phyloP scores from a whole-genome alignment of 179 eudicot species.

The Nepenthes alata region DNA sequence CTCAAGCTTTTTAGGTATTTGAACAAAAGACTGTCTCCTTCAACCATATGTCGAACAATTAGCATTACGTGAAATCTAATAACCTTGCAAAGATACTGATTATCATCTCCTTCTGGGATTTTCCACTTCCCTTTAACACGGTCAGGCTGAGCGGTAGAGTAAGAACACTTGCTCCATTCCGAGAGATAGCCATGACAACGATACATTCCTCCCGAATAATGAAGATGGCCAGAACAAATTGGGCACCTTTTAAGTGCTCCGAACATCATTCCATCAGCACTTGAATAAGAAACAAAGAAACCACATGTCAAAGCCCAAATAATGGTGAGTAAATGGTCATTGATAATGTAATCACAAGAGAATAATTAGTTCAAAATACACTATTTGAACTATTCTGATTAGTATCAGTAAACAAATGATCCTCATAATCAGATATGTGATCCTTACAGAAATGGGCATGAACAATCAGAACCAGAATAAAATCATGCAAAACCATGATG shows the following conservation, averaged over 20 bases:
- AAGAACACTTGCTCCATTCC: constrained; percentile 92
- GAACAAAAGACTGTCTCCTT: neutral
- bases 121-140: constrained; percentile 82
- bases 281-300: constrained; percentile 17
- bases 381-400: neutral
- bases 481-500: neutral
- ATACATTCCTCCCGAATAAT: constrained; percentile 66
- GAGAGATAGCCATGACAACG: constrained; percentile 69
- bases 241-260: constrained; percentile 68
- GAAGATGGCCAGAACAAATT: constrained; percentile 64
- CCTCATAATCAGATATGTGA: neutral
- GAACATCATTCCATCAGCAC: constrained; percentile 97
- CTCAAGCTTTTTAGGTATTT: too few relatives aligned
- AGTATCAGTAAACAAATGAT: neutral
- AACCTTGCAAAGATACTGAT: constrained; percentile 76
- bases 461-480: neutral
- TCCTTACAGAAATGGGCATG: neutral
- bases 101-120: constrained; percentile 60
- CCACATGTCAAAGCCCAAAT: neutral
- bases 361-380: neutral
- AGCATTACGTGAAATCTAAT: neutral
- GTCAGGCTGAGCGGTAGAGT: constrained; percentile 54
- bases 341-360: neutral
- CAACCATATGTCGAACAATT: too few relatives aligned
- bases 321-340: neutral